Conservation (phyloP, 2,329 filamentous ascomycete species). For the Conoideocrella luteorostrata region DNA sequence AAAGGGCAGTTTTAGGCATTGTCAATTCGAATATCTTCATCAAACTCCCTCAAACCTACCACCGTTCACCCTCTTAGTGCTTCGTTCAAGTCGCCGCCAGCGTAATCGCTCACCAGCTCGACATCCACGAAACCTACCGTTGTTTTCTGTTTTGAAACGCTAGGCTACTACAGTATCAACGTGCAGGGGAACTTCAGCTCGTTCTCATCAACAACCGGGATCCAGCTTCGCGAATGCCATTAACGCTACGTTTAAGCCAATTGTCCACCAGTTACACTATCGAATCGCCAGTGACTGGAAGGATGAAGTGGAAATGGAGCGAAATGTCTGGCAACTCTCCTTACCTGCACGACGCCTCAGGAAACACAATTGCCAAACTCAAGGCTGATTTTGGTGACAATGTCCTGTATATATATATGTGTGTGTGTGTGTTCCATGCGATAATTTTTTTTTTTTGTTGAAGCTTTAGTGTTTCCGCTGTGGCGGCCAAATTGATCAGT, state of each 20-base stretch:
- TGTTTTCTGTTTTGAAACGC: conserved; percentile 12
- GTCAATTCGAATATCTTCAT: too few species aligned
- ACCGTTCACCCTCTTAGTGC: too few species aligned
- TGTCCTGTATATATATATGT: conserved; percentile 4
- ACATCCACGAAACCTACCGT: conserved; percentile 12
- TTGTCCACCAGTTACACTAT: conserved; percentile 15
- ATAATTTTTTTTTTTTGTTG: conserved; percentile 16
- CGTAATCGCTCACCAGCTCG: conserved; percentile 14
- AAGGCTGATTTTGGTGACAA: conserved; percentile 8
- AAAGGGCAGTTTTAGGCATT: too few species aligned
- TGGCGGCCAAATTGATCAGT: conserved; percentile 10
- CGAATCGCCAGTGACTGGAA: conserved; percentile 13
- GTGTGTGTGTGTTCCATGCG: conserved; percentile 12
- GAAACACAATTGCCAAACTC: conserved; percentile 15
- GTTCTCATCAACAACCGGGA: conserved; percentile 11
- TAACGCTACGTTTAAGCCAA: conserved; percentile 14
- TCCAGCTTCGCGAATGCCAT: conserved; percentile 16
- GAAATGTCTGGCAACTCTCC: conserved; percentile 11
- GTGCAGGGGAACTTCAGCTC: conserved; percentile 16
- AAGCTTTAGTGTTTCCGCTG: conserved; percentile 16
- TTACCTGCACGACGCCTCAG: conserved; percentile 14
- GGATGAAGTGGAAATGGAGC: conserved; percentile 21
- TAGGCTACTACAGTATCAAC: conserved; percentile 11
- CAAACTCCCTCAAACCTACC: too few species aligned
- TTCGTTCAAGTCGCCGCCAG: conserved; percentile 17